Conservation (phyloP, 257 asterid genomes). For the Scutellaria barbata region DNA sequence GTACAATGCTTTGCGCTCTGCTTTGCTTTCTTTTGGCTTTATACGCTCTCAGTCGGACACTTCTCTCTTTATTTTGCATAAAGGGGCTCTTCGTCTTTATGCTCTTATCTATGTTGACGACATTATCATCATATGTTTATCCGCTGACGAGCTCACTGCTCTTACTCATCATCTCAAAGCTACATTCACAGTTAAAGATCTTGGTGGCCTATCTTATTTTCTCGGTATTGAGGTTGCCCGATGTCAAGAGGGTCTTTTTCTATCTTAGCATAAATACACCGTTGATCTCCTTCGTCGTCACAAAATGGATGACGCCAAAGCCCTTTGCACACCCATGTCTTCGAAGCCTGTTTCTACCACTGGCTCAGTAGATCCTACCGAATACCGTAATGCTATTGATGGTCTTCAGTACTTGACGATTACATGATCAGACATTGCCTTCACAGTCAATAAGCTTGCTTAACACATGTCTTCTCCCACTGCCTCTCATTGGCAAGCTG, state of each 20-base stretch:
- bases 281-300: neutral
- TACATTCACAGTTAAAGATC: neutral
- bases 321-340: neutral
- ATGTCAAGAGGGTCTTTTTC: neutral
- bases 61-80: too few relatives aligned
- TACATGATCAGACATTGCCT: neutral
- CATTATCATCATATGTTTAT: too few relatives aligned
- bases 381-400: neutral
- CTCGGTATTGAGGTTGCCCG: neutral
- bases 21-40: neutral
- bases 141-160: neutral
- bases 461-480: neutral
- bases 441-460: neutral
- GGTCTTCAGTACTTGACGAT: neutral
- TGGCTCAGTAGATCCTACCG: neutral
- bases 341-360: neutral
- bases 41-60: neutral
- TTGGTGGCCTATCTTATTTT: neutral
- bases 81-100: too few relatives aligned
- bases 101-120: too few relatives aligned
- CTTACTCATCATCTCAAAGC: neutral
- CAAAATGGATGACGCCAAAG: neutral
- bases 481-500: neutral
- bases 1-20: neutral
- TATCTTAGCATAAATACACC: neutral